Evolutionary conservation across 2,329 filamentous ascomycete genomes (phyloP), one percentile per base, ranked within the genome.

Genomic region (Fusarium tjaetaba): DNA sequence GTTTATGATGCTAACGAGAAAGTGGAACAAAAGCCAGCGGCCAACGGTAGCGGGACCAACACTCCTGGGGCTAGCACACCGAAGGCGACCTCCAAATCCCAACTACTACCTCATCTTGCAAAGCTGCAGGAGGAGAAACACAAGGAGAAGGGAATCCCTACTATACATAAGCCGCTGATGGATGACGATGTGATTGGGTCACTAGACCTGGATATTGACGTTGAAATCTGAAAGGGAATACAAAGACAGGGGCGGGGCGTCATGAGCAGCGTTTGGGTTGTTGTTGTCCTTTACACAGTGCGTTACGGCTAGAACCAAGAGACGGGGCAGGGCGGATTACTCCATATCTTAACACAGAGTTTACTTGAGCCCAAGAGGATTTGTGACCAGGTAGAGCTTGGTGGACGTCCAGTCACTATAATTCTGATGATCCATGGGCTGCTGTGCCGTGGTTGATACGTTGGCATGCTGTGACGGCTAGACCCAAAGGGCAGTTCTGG

Each of bases 171-270:
- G 83, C 91, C 92, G 36, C 89, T 95, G 65, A 92, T 93, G 86
- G 95, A 97, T 71, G 96, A 98, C 79, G 96, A 98, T 79, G 93
- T 98, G 63, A 96, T 98, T 81, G 95, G 93, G 3, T 89, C 91
- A 32, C 86, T 98, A 85, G 96, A 98, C 81, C 84, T 98, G 77
- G 96, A 94, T 34, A 94, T 98, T 80, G 96, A 98, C 76, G 91
- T 97, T 77, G 95, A 97, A 75, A 94, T 97, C 76, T 94, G 85
- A 74, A 26, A n/a, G 55, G 26, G 24, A 52, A 43, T 15, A 26
- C 14, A 36, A 41, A 45, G 60, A n/a, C 11, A 55, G 49, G 58
- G 36, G 55, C 48, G 49, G 51, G 36, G 58, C 58, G 61, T 63
- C 24, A 62, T 52, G 38, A 66, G 58, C 57, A 70, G 72, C 60